Conservation (phyloP, 2,329 filamentous ascomycete genomes). For the Calonectria multiphialidica region DNA sequence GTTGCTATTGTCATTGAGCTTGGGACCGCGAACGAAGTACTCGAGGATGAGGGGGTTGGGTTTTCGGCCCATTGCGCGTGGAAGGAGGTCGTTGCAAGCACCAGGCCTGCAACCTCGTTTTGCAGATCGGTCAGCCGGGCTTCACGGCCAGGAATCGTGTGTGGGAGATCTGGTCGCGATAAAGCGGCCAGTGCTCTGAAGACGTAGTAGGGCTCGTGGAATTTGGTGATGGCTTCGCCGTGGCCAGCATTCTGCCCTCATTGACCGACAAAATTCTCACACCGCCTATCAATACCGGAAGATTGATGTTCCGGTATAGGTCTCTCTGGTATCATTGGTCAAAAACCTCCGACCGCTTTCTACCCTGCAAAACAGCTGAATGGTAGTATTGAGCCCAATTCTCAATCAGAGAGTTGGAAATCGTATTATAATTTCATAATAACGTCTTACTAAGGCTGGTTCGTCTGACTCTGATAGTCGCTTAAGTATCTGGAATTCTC, state of each 20-base stretch:
- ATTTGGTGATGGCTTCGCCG: constrained; percentile 43
- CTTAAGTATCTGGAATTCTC: background rate
- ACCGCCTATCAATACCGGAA: constrained; percentile 48
- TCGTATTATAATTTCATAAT: background rate
- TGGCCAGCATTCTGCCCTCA: constrained; percentile 52
- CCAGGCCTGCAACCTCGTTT: constrained; percentile 41
- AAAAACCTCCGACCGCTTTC: background rate
- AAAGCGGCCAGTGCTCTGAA: constrained; percentile 15
- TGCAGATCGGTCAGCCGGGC: constrained; percentile 31
- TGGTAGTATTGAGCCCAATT: background rate
- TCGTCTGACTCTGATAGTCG: too few species aligned
- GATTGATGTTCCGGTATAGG: constrained; percentile 36
- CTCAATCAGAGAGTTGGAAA: background rate
- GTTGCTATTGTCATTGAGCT: constrained; percentile 90
- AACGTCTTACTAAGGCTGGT: background rate
- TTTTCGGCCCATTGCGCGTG: constrained; percentile 78
- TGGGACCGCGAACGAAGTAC: constrained; percentile 88
- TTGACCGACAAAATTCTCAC: constrained; percentile 58
- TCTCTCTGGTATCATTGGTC: background rate
- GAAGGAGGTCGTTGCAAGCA: constrained; percentile 39
- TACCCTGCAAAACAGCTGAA: background rate
- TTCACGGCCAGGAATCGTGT: constrained; percentile 31
- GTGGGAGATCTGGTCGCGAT: constrained; percentile 28
- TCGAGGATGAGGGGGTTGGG: constrained; percentile 88
- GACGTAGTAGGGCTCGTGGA: constrained; percentile 32